These are phyloP conservation scores for Apophysomyces variabilis DNA, from an alignment of 371 early-diverging fungal genomes.

Conservation along the genomic window DNA sequence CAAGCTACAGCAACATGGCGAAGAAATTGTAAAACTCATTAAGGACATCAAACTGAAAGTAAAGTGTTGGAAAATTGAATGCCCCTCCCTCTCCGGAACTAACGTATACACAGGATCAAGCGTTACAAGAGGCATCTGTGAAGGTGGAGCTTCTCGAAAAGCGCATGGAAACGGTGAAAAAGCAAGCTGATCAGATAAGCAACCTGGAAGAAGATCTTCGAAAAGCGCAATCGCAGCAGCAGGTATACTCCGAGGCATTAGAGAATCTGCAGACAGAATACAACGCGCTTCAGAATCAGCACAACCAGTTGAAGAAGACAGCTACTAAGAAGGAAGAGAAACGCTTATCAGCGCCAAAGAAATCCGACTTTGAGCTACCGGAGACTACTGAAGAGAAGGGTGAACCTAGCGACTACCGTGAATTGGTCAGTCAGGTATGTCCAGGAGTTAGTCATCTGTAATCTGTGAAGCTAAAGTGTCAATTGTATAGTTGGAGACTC, in stretches of 20 bases:
- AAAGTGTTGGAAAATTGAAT: neutral
- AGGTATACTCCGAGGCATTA: conserved; percentile 74
- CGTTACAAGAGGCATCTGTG: conserved; percentile 75
- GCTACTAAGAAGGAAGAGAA: conserved; percentile 46
- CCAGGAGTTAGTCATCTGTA: neutral
- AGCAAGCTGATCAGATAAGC: conserved; percentile 68
- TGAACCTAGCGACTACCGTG: conserved; percentile 20
- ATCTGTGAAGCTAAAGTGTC: neutral
- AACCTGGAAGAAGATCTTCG: conserved; percentile 64
- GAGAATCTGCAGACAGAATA: conserved; percentile 77
- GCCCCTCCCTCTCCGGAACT: neutral
- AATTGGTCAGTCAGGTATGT: conserved; percentile 22
- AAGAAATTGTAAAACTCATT: conserved; percentile 77
- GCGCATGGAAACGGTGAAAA: conserved; percentile 68
- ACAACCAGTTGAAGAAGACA: conserved; percentile 60
- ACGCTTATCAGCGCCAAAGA: conserved; percentile 38
- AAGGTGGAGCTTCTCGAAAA: conserved; percentile 82
- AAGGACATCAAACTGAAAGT: conserved; percentile 77
- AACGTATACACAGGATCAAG: conserved; percentile 59
- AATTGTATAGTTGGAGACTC: conserved; percentile 56
- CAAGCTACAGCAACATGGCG: conserved; percentile 73
- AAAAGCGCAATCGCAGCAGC: conserved; percentile 65
- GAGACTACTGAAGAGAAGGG: conserved; percentile 7
- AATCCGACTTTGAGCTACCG: conserved; percentile 27
- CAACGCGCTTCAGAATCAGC: conserved; percentile 64